phyloP scores from a whole-genome alignment of 2,329 filamentous ascomycete genomes.

The Pseudocercospora cruenta region DNA sequence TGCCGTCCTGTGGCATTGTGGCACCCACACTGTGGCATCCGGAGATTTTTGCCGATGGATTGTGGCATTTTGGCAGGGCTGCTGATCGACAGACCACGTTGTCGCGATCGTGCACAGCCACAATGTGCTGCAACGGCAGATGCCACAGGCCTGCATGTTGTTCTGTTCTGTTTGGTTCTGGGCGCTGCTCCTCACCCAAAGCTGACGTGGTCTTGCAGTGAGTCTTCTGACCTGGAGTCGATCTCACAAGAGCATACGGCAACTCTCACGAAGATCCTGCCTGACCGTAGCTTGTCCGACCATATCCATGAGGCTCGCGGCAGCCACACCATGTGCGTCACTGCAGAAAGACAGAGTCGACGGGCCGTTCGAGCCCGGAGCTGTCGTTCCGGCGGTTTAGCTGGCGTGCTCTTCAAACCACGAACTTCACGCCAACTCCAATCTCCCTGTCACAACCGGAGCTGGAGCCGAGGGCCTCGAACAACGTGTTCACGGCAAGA shows the following conservation, averaged over 20 bases:
- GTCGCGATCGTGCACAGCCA: slow-evolving; percentile 2
- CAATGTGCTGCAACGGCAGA: not conserved
- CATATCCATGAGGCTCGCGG: slow-evolving; percentile 8
- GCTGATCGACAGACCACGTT: not conserved
- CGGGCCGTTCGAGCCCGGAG: not conserved
- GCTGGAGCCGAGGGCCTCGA: not conserved
- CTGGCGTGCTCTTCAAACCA: slow-evolving; percentile 5
- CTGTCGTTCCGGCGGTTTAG: not conserved
- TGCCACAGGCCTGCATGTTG: slow-evolving; percentile 5
- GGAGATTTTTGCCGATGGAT: slow-evolving; percentile 5
- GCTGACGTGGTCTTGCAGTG: slow-evolving; percentile 29
- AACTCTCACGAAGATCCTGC: slow-evolving; percentile 18
- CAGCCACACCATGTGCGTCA: slow-evolving; percentile 26
- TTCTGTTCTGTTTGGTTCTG: slow-evolving; percentile 9
- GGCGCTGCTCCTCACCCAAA: slow-evolving; percentile 15
- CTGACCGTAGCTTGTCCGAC: slow-evolving; percentile 20
- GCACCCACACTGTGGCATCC: slow-evolving; percentile 2
- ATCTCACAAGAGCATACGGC: slow-evolving; percentile 17
- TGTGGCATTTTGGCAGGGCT: not conserved
- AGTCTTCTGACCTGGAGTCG: slow-evolving; percentile 21
- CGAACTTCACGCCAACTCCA: slow-evolving; percentile 7
- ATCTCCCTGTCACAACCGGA: slow-evolving; percentile 2
- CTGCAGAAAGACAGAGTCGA: not conserved
- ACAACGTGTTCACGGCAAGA: not conserved
- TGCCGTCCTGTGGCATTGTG: slow-evolving; percentile 4